Evolutionary conservation across 1,139 yeast genomes (phyloP).

Genomic region (Diutina sp.): DNA sequence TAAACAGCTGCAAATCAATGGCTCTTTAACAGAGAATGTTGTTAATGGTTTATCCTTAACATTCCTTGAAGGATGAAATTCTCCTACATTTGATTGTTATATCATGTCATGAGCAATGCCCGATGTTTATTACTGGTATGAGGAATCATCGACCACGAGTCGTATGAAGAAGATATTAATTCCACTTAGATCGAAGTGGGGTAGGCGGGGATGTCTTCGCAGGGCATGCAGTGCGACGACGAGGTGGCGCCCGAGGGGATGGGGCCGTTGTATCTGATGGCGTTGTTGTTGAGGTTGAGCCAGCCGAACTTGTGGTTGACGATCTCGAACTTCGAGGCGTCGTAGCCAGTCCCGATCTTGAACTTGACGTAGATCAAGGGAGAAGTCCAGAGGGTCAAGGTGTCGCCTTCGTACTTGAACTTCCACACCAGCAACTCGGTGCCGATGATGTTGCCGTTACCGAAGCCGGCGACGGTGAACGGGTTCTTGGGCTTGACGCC

Average conservation of each 20-base stretch:
- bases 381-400: constrained; percentile 8
- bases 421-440: constrained; percentile 6
- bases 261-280: constrained; percentile 11
- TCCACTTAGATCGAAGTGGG: background rate
- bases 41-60: no score
- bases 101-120: no score
- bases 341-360: constrained; percentile 14
- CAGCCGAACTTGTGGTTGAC: constrained; percentile 10
- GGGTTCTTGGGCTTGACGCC: constrained; percentile 4
- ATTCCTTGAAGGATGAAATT: no score
- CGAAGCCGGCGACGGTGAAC: constrained; percentile 19
- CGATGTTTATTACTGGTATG: no score
- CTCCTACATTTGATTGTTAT: no score
- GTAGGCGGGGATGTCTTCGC: background rate
- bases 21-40: no score
- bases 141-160: no score
- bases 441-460: constrained; percentile 16
- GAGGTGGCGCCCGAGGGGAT: background rate
- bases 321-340: constrained; percentile 4
- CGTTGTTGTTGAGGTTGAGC: constrained; percentile 9
- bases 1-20: no score
- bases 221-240: background rate
- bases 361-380: constrained; percentile 6
- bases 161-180: background rate
- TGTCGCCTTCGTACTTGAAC: constrained; percentile 11